These are phyloP conservation scores for Spencermartinsiella ligniputridi DNA, from an alignment of 1,139 yeast genomes.

Conservation along the genomic window DNA sequence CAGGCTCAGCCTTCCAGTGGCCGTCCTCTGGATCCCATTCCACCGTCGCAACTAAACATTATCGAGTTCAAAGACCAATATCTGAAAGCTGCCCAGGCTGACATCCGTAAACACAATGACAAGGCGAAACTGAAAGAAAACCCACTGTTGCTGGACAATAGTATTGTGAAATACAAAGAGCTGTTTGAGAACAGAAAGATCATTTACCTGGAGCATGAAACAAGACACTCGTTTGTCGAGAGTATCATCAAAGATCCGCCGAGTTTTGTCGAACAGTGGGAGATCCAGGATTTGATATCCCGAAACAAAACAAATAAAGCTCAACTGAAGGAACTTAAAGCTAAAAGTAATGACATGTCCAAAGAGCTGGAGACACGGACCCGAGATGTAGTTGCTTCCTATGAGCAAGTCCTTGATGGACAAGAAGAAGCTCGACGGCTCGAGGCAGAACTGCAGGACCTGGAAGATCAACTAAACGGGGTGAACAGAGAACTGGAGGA, in stretches of 20 bases:
- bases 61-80: constrained; percentile 1
- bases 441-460: constrained; percentile 24
- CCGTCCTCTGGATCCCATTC: neutral
- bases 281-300: constrained; percentile 29
- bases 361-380: constrained; percentile 26
- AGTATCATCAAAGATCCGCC: constrained; percentile 37
- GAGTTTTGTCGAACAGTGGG: constrained; percentile 30
- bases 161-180: constrained; percentile 32
- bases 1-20: too few relatives aligned
- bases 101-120: neutral
- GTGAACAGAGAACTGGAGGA: constrained; percentile 17
- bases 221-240: constrained; percentile 57
- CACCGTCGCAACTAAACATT: neutral
- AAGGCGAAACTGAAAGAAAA: constrained; percentile 15
- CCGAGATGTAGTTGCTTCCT: constrained; percentile 17
- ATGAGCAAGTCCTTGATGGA: constrained; percentile 19
- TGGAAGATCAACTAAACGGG: constrained; percentile 25
- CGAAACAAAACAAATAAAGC: constrained; percentile 29
- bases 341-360: constrained; percentile 12
- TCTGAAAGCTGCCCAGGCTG: neutral
- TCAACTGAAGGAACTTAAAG: constrained; percentile 25
- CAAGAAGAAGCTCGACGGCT: constrained; percentile 11
- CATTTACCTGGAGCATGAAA: constrained; percentile 62
- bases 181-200: constrained; percentile 51
- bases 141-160: constrained; percentile 24